Conservation (phyloP, 192 early-diverging fungal species). For the Podila horticola region DNA sequence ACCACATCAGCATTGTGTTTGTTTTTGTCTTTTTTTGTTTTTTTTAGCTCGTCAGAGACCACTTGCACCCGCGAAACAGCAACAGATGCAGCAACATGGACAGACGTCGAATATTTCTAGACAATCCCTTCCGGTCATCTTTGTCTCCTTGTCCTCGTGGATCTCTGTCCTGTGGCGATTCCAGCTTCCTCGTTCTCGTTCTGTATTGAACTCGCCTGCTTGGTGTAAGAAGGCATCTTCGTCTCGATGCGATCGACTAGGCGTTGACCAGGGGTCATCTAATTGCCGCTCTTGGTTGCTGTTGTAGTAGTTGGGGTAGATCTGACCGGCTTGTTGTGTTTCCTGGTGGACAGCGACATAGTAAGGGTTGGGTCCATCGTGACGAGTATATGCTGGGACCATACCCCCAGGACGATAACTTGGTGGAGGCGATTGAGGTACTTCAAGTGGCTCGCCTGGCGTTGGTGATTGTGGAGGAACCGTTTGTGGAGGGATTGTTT, state of each 20-base stretch:
- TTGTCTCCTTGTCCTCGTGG: background rate
- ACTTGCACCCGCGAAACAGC: background rate
- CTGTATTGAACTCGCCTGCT: conserved; percentile 25
- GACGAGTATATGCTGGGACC: background rate
- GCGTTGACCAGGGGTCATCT: background rate
- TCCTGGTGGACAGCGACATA: conserved; percentile 25
- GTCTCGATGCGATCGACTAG: background rate
- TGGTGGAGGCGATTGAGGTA: background rate
- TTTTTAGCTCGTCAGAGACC: background rate
- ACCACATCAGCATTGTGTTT: background rate
- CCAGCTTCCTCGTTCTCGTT: background rate
- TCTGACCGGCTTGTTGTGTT: conserved; percentile 9
- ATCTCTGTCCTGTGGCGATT: background rate
- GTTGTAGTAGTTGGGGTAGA: background rate
- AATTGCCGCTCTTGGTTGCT: background rate
- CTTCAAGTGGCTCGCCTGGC: background rate
- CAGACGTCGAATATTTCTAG: conserved; percentile 9
- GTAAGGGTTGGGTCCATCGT: conserved; percentile 11
- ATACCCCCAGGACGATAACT: background rate
- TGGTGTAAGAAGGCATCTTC: conserved; percentile 13
- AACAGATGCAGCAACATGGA: conserved; percentile 23
- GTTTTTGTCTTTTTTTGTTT: background rate
- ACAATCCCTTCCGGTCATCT: background rate
- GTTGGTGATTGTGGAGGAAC: background rate
- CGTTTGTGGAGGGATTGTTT: background rate